These are phyloP conservation scores for Xylogone sp. DNA, from an alignment of 2,329 filamentous ascomycete genomes.

Conservation along the genomic window DNA sequence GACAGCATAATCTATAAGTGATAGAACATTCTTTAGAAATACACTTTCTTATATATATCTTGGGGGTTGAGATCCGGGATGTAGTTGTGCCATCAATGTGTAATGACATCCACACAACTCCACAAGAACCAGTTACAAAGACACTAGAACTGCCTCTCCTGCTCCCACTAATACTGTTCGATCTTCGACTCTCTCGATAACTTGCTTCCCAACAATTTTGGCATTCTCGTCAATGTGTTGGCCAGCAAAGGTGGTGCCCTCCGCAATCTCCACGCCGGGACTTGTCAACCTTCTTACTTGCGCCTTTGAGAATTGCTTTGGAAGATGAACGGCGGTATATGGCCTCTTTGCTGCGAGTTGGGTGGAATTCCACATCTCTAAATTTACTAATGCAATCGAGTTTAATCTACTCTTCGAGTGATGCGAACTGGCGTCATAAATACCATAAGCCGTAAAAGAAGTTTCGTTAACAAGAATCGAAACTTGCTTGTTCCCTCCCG, in stretches of 20 bases:
- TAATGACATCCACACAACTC: no score
- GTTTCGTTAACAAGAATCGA: conserved; percentile 9
- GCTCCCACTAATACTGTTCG: conserved; percentile 4
- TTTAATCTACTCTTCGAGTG: no score
- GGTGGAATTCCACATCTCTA: conserved; percentile 17
- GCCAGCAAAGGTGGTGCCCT: conserved; percentile 13
- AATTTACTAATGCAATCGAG: conserved; percentile 12
- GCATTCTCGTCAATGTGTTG: conserved; percentile 5
- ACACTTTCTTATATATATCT: no score
- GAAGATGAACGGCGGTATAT: conserved; percentile 9
- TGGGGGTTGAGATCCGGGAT: no score
- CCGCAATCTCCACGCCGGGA: conserved; percentile 8
- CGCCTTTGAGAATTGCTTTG: conserved; percentile 3
- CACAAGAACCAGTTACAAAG: no score
- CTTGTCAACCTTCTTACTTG: conserved; percentile 9
- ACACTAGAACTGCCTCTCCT: conserved; percentile 4
- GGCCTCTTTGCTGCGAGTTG: conserved; percentile 2
- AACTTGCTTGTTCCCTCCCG: conserved; percentile 14
- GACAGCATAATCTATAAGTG: no score
- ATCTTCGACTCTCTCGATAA: neutral
- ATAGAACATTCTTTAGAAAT: no score
- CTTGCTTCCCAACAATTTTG: conserved; percentile 4
- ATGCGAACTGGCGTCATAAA: conserved; percentile 13
- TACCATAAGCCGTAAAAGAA: conserved; percentile 12
- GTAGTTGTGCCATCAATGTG: no score